Base-by-base conservation (phyloP, 176 grass and related monocot genomes). In the Oryza coarctata region DNA sequence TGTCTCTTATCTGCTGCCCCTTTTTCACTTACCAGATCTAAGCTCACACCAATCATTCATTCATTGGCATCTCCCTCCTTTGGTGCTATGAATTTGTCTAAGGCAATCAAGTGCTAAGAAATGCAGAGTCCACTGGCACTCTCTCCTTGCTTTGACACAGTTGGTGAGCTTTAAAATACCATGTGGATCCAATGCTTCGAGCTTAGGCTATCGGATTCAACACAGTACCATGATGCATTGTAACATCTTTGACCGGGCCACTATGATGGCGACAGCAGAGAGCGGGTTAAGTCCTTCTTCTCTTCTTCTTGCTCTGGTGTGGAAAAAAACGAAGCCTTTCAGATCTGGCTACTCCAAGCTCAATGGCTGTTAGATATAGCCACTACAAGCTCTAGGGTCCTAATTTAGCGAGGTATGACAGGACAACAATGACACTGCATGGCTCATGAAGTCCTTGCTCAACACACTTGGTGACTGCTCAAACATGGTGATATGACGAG, bases 81-180 rank as follows among this genome's bases (percentile, higher is more conserved):
- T 49, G 45, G 4, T 18, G 15, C 4, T 3, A 0, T 49, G 0
- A 49, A 49, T 5, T 0, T 5, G 15, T 10, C 1, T 14, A 17
- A 15, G 15, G 14, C 15, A 49, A 5, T 49, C 0, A 17, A 14
- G 2, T 4, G 20, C 17, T 18, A 1, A 52, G 17, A 52, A 6
- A 52, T 1, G 0, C 1, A 50, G 15, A 52, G 5, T 52, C 47
- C 47, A 52, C 1, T 6, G 15, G 5, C 45, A 49, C 17, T 6
- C 17, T 6, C 47, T 52, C 2, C 5, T 49, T 49, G 44, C 44
- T 17, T 49, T 0, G 1, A 5, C 3, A 12, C 13, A 12, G 14
- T 49, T 17, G 44, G 14, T 1, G 8, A 14, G 43, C 43, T 13
- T 45, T 35, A 35, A 35, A 7, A 45, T 13, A 12, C 12, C 2